phyloP scores from a whole-genome alignment of 768 basidiomycete genomes.

The Phaffia tasmanica region DNA sequence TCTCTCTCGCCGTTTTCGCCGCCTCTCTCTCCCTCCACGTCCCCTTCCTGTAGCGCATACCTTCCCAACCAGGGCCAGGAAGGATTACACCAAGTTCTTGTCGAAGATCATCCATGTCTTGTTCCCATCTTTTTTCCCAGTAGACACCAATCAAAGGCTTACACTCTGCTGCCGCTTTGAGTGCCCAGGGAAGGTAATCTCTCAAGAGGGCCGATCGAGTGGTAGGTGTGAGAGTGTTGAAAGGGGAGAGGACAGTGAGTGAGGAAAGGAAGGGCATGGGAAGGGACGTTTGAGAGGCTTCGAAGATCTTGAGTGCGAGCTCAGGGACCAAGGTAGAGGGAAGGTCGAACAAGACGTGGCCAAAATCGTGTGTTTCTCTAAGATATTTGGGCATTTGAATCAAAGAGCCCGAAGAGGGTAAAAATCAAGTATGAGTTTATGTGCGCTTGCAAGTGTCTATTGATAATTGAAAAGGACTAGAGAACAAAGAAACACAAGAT shows the following conservation, averaged over 20 bases:
- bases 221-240: conserved; percentile 47
- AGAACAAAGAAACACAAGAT: background rate
- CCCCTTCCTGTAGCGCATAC: conserved; percentile 58
- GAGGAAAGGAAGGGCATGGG: conserved; percentile 74
- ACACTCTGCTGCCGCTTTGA: conserved; percentile 65
- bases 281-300: conserved; percentile 80
- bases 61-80: conserved; percentile 45
- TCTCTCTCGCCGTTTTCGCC: conserved; percentile 41
- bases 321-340: conserved; percentile 86
- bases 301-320: conserved; percentile 86
- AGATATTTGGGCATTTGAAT: no score
- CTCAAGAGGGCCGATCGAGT: conserved; percentile 53
- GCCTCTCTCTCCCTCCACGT: conserved; percentile 56
- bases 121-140: conserved; percentile 91
- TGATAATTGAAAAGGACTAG: background rate
- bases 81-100: conserved; percentile 60
- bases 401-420: background rate
- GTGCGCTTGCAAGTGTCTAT: background rate
- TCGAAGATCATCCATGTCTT: conserved; percentile 70
- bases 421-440: background rate
- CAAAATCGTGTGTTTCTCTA: conserved; percentile 86
- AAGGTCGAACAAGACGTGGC: conserved; percentile 79
- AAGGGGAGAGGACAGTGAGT: conserved; percentile 54
- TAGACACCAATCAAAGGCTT: conserved; percentile 76
- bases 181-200: conserved; percentile 87